These are phyloP conservation scores for Leccinum imitatum DNA, from an alignment of 768 basidiomycete species.

Conservation along the genomic window DNA sequence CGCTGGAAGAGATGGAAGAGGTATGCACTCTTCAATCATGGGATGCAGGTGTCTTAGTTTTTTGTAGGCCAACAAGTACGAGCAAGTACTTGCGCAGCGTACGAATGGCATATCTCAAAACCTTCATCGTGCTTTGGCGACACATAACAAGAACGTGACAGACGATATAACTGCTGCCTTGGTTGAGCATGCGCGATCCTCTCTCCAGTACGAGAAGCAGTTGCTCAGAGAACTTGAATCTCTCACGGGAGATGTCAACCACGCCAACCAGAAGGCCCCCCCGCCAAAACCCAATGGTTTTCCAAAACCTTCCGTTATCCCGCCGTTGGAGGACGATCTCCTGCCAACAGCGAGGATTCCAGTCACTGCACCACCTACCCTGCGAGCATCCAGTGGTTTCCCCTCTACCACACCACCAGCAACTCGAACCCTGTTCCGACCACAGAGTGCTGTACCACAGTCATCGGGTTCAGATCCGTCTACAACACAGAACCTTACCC, in stretches of 20 bases:
- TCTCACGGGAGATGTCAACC: slow-evolving; percentile 70
- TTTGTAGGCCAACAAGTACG: slow-evolving; percentile 83
- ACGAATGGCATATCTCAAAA: slow-evolving; percentile 94
- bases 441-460: slow-evolving; percentile 40
- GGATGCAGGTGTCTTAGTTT: slow-evolving; percentile 10
- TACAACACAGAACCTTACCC: slow-evolving; percentile 19
- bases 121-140: slow-evolving; percentile 80
- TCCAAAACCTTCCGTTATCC: slow-evolving; percentile 61
- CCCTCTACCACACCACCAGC: slow-evolving; percentile 15
- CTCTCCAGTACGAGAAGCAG: slow-evolving; percentile 90
- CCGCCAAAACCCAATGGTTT: slow-evolving; percentile 46
- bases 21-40: slow-evolving; percentile 38
- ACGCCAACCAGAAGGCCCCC: slow-evolving; percentile 59
- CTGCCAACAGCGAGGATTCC: slow-evolving; percentile 28
- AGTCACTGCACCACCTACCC: slow-evolving; percentile 24
- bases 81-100: slow-evolving; percentile 79
- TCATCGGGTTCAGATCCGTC: slow-evolving; percentile 60
- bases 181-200: slow-evolving; percentile 90
- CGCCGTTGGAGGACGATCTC: slow-evolving; percentile 61
- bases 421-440: slow-evolving; percentile 26
- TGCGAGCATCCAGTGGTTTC: slow-evolving; percentile 22
- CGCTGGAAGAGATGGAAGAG: slow-evolving; percentile 91
- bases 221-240: slow-evolving; percentile 85
- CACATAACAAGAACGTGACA: slow-evolving; percentile 83
- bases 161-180: slow-evolving; percentile 89